Base-by-base conservation (phyloP, 2,329 filamentous ascomycete species). In the Penicillium sp. region DNA sequence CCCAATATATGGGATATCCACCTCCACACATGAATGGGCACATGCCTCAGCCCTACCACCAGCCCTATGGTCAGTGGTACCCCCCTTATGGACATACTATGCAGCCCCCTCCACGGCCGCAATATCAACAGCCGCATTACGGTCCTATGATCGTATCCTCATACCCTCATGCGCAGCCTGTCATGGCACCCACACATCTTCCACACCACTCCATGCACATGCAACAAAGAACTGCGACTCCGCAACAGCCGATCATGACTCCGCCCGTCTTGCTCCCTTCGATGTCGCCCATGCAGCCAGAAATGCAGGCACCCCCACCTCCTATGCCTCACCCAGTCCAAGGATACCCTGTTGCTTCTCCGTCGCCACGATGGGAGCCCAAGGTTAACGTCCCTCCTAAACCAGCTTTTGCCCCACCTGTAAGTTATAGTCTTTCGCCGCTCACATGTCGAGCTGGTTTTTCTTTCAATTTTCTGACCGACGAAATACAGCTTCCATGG, bases 21-120 rank as follows among this genome's bases (percentile, higher is more conserved):
- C 85, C 53, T 75, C 86, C 53, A 75, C 86, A 58, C 80, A 85
- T 74, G 81, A 85, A 67, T 76, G 82, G 68, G 75, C 84, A 68
- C 67, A 75, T 65, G 66, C 75, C 66, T 71, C 79, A 69, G 68
- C 61, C 67, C 47, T 79, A 68, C 68, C 78, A 61, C 62, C 75
- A 73, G 68, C 79, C 72, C 62, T 79, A 76, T 58, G 68, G 63
- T 63, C 77, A 70, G 67, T 80, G 77, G 77, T 77, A 79, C 64
- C 70, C 71, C 43, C 75, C 73, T 27, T 72, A 71, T 51, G 70
- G 71, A 36, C 75, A 72, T 56, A 36, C 34, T n/a, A 73, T 74
- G 64, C 71, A 75, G 51, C 68, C 71, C 51, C 74, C 70, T 50
- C 73, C 73, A 44, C 75, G 75, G 57, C 70, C 64, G 24, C 73